Base-by-base conservation (phyloP, 495 filamentous ascomycete species). In the Immersiella caudata region DNA sequence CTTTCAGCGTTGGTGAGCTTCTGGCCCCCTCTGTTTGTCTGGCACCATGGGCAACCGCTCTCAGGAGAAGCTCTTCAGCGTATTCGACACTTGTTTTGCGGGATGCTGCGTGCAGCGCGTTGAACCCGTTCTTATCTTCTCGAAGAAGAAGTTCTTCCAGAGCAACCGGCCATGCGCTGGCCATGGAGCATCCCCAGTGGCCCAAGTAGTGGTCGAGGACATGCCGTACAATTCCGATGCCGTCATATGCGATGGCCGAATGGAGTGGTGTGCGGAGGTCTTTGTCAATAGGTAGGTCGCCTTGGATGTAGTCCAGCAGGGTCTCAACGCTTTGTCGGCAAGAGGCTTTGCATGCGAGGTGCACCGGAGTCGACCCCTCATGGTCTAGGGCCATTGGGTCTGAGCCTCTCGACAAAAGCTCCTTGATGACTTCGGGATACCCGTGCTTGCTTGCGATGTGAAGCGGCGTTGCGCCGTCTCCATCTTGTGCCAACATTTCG, bases 141-240 rank as follows among this genome's bases (percentile, higher is more conserved):
- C 26, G 6, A 14, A 59, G 25, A 18, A 59, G 56, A 35, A 59
- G 56, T 18, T 59, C 26, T n/a, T 59, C 26, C 2, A 59, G 56
- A 14, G 56, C 56, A n/a, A 59, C 24, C 1, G 26, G 26, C 16
- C 56, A 26, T 1, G 18, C 22, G 8, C 25, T 27, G 7, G 56
- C 16, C 9, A 12, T 20, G 2, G 56, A 29, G 1, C n/a, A 6
- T 24, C 56, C 25, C 56, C 56, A 59, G 27, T 11, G 9, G 22
- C n/a, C 26, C 6, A 59, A 27, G 33, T 59, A 59, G 56, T 59
- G 26, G 25, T 59, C 25, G 21, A 59, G 56, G 4, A 35, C 26
- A 11, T 29, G 22, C 25, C 56, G 24, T 2, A 59, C 6, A 27
- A 59, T 55, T n/a, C 22, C 52, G 8, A 55, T n/a, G 8, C 21